Evolutionary conservation across 192 early-diverging fungal species (phyloP).

Genomic region (Radiomyces spectabilis): DNA sequence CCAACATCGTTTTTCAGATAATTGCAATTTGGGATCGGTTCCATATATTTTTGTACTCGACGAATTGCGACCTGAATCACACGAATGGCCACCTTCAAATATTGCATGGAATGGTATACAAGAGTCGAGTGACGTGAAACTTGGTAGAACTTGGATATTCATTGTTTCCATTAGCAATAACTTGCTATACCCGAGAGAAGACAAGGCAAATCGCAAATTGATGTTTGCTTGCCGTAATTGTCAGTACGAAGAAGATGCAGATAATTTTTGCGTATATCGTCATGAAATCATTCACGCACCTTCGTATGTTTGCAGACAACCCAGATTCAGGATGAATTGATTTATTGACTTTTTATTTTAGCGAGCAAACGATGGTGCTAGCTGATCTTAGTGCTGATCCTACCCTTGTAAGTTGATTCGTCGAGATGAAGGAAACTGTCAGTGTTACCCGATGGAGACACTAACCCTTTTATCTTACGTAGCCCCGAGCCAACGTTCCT

Average conservation of each 20-base stretch:
- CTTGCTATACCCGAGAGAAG: constrained; percentile 74
- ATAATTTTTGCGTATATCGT: constrained; percentile 65
- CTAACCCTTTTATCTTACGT: background rate
- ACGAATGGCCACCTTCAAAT: constrained; percentile 48
- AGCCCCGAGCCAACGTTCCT: constrained; percentile 55
- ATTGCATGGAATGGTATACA: constrained; percentile 46
- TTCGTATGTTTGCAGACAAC: constrained; percentile 26
- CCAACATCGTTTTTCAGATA: too few relatives aligned
- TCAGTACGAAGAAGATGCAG: constrained; percentile 60
- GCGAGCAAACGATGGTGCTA: constrained; percentile 68
- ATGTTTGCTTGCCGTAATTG: constrained; percentile 77
- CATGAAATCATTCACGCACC: constrained; percentile 60
- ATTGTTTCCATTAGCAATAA: constrained; percentile 52
- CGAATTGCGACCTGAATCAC: too few relatives aligned
- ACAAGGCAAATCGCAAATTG: constrained; percentile 42
- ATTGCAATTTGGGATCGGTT: too few relatives aligned
- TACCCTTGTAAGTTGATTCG: constrained; percentile 43
- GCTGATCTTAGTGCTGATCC: constrained; percentile 71
- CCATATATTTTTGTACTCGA: too few relatives aligned
- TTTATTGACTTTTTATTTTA: constrained; percentile 2
- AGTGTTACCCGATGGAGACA: background rate
- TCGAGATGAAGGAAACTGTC: background rate
- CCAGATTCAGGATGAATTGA: background rate
- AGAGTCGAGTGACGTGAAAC: background rate
- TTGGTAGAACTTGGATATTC: background rate